Evolutionary conservation across 2,329 filamentous ascomycete species (phyloP), one percentile per base, ranked within the genome.

Genomic region (Pseudogymnoascus sp.): DNA sequence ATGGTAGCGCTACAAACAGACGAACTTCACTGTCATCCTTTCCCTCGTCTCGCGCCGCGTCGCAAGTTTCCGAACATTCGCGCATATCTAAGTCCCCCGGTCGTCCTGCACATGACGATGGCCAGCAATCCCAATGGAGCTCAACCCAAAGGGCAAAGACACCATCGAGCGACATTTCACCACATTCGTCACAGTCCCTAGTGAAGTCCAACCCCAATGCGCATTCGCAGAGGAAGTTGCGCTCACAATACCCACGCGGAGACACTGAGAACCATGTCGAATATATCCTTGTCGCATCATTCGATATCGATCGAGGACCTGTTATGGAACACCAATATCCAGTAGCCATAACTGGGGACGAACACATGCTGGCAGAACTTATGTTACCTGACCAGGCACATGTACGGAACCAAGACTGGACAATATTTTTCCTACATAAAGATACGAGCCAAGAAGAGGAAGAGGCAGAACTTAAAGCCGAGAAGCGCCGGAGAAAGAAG

Each of bases 301-400:
- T 99, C 76, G 92, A 97, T 75, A 96, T 97, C 70, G 93, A 97
- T 74, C 87, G 91, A 61, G 94, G 94, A 2, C 93, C 93, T 55
- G 87, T 97, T 69, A 97, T 99, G 94, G 94, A 99, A 73, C 92
- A 99, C 73, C 94, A 99, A 73, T 99, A 93, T 72, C 94, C 94
- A 0, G 88, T 91, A 43, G 87, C 93, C 60, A 97, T 99, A 66
- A 97, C 92, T 60, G 93, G 94, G 33, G 93, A 99, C 73, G 94
- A 99, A 78, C 89, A 96, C 71, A 97, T 97, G 92, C 78, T 99
- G 72, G 94, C 94, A 6, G 94, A 99, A 78, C 84, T 99, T 71
- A 99, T 99, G 94, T 79, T 99, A 73, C 94, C 94, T 0, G 94
- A 99, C 75, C 93, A 97, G 76, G 92, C 93, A 21, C 94, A 99